Evolutionary conservation across 192 early-diverging fungal species (phyloP).

Genomic region (Hyaloraphidium curvatum): DNA sequence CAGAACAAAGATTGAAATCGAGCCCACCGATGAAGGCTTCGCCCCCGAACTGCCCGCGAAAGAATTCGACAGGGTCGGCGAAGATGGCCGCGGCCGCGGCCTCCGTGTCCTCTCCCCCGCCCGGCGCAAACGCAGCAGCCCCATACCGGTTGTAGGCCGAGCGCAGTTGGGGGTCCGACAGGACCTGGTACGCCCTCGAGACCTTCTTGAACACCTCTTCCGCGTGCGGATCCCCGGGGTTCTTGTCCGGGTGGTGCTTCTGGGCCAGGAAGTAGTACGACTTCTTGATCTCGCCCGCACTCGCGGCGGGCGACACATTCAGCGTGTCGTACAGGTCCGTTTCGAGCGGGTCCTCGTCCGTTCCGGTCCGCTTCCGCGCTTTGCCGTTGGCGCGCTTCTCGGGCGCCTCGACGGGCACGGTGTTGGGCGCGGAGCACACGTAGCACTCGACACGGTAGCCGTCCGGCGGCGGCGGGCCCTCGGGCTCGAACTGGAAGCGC

Average conservation of each 20-base stretch:
- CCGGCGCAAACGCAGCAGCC: conserved; percentile 23
- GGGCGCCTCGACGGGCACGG: too few species aligned
- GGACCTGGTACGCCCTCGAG: conserved; percentile 89
- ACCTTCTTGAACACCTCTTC: conserved; percentile 85
- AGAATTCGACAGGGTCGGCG: conserved; percentile 87
- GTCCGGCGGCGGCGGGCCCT: too few species aligned
- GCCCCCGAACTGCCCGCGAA: conserved; percentile 89
- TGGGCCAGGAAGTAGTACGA: conserved; percentile 64
- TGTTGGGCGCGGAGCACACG: too few species aligned
- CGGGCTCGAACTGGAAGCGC: not conserved
- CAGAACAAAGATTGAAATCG: too few species aligned
- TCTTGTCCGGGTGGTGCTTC: conserved; percentile 49
- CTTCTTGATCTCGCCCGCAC: conserved; percentile 76
- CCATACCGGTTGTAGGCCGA: conserved; percentile 77
- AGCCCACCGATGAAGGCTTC: too few species aligned
- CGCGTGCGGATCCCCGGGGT: conserved; percentile 41
- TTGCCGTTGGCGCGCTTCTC: too few species aligned
- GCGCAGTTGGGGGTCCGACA: conserved; percentile 78
- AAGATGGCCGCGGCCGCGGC: conserved; percentile 30
- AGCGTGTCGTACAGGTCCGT: conserved; percentile 83
- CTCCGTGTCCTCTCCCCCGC: conserved; percentile 17
- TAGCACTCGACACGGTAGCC: too few species aligned
- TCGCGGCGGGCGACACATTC: conserved; percentile 50
- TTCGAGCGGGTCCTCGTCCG: conserved; percentile 45
- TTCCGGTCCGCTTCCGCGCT: too few species aligned